Base-by-base conservation (phyloP, 192 early-diverging fungal species). In the Umbelopsis ramanniana region DNA sequence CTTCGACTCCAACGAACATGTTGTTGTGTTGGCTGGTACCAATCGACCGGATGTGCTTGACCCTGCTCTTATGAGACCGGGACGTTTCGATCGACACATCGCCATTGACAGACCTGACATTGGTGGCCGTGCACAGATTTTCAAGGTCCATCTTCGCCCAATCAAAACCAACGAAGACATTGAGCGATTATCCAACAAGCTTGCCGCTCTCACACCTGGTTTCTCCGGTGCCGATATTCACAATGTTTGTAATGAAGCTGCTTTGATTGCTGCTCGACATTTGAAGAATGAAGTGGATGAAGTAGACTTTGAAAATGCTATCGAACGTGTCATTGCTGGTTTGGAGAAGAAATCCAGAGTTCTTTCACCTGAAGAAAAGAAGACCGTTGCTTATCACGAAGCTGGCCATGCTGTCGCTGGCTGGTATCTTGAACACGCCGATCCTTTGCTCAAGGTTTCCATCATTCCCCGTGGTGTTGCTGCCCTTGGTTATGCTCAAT, bases 331-430 rank as follows among this genome's bases (percentile, higher is more conserved):
- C 50, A 94, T 98, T 82, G 97, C 89, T 4, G 97, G 97, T 21
- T 84, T 98, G n/a, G 97, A 98, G 78, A 98, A 97, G 86, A 97
- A 97, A 82, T 94, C 94, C 43, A 87, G 92, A 21, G 93, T 97
- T 53, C 84, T 98, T 57, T 91, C 91, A 46, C 95, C 97, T 2
- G 91, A 94, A 66, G 97, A 98, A 84, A 98, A 98, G 88, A 96
- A 92, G 86, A 97, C 94, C 45, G 96, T 98, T 66, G 97, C 97
- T n/a, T 96, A 98, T 83, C 97, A 98, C 82, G 97, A 98, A 85
- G 97, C 97, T 10, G 97, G 97, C 2, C 97, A 98, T 74, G 97
- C 97, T 40, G 95, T 98, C 46, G 93, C 91, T 11, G 97, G 97
- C 46, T 98, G 97, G 97, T 97, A 93, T 79, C 82, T 98, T 67